Evolutionary conservation across 164 flowering plant species (phyloP), one percentile per base, ranked within the genome.

Genomic region (Nymphaea thermarum): DNA sequence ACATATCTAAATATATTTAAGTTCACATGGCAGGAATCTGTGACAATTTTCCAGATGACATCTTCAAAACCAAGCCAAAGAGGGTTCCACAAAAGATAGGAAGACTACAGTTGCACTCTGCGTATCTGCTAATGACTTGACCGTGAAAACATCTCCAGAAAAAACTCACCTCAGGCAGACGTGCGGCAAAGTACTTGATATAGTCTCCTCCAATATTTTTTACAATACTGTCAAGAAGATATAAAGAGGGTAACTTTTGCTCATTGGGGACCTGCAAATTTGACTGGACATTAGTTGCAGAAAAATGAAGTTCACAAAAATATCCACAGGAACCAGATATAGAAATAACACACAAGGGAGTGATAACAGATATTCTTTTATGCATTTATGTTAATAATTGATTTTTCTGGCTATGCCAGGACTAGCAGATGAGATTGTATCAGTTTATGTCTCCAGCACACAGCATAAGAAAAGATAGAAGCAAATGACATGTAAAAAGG

Each of bases 171-270:
- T 95, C 99, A 47, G 96, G 98, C 43, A 95, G 77, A 67, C 78
- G 88, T 55, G 88, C 73, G 57, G 93, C 88, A 76, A 95, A 95
- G 80, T 85, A 77, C 77, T 86, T 92, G 43, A 90, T 86, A 77
- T 95, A 95, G 72, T 95, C 99, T 76, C 90, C 79, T 61, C 96
- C 99, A 72, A 92, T 88, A 77, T 95, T 95, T 82, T 95, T 95
- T 62, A 95, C 99, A 76, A 95, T 95, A 79, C 99, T 95, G 82
- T 95, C 99, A 74, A 95, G 77, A 62, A 95, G 93, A 82, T 95
- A 95, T 8, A 95, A 93, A 15, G 98, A 95, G 43, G 98, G 98
- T 66, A 95, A 77, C 85, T 95, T 95, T 67, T 86, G 98, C 43
- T 95, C 99, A 60, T 82, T 84, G 11, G 98, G 89, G 77, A 95